phyloP scores from a whole-genome alignment of 1,284 basidiomycete species.

The Marasmius sp. region DNA sequence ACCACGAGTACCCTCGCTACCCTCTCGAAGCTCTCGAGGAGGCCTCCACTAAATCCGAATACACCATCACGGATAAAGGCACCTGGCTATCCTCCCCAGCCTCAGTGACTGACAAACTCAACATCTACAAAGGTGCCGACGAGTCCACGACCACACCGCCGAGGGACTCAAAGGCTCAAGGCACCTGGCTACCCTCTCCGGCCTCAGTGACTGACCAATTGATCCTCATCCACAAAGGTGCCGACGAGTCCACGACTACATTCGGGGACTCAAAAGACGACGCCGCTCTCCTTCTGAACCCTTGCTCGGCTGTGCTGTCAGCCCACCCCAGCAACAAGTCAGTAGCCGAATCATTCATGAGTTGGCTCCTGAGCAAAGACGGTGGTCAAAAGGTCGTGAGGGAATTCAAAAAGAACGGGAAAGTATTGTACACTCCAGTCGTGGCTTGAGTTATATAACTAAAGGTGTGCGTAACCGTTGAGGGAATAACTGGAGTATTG shows the following conservation, averaged over 20 bases:
- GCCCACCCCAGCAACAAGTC: background rate
- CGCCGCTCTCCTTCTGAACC: background rate
- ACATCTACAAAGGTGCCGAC: background rate
- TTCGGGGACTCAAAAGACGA: background rate
- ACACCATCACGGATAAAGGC: slow-evolving; percentile 49
- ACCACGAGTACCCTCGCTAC: slow-evolving; percentile 51
- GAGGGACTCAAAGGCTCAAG: slow-evolving; percentile 24
- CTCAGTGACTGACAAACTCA: background rate
- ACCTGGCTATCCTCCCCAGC: slow-evolving; percentile 40
- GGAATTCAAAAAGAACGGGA: background rate
- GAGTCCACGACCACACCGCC: background rate
- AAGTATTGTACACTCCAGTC: background rate
- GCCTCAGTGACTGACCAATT: background rate
- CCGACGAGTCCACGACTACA: background rate
- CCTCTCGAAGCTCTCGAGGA: slow-evolving; percentile 45
- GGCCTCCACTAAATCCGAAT: slow-evolving; percentile 44
- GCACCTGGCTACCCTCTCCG: slow-evolving; percentile 42
- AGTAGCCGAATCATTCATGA: background rate
- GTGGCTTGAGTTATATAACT: background rate
- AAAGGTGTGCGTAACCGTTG: no score
- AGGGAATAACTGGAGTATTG: no score
- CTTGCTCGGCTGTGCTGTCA: background rate
- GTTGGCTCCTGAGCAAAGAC: background rate
- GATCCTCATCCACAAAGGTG: background rate
- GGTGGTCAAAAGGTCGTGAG: background rate